A percentile compares a stretch with the other conserved stretches of the same genome.
Evolutionary conservation across 495 filamentous ascomycete species (phyloP).

Genomic region (Lasiosphaeria miniovina): DNA sequence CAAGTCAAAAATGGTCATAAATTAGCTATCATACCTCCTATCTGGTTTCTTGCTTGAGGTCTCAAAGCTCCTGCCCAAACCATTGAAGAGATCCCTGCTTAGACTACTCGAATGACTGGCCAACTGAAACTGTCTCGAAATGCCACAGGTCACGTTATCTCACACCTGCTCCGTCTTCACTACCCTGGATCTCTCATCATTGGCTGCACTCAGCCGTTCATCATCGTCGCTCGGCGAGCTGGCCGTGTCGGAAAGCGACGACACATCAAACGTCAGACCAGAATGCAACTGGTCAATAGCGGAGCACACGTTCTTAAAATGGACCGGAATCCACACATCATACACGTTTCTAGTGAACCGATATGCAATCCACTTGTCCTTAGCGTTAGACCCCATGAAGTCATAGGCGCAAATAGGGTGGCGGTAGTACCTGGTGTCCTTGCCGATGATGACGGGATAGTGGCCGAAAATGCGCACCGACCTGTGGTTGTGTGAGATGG

Average conservation of each 20-base stretch:
- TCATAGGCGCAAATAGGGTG: conserved; percentile 12
- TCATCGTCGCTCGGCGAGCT: too few relatives aligned
- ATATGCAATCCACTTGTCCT: conserved; percentile 20
- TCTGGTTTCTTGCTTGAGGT: too few relatives aligned
- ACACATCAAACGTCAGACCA: conserved; percentile 24
- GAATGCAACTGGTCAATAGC: conserved; percentile 38
- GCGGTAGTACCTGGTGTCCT: conserved; percentile 13
- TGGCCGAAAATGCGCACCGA: conserved; percentile 39
- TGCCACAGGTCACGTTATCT: too few relatives aligned
- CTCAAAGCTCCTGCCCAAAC: too few relatives aligned
- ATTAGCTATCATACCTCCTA: too few relatives aligned
- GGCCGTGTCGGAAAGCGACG: not conserved
- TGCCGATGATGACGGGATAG: conserved; percentile 23
- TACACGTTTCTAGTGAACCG: conserved; percentile 37
- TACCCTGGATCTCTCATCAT: too few relatives aligned
- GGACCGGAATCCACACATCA: conserved; percentile 37
- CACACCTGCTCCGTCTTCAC: too few relatives aligned
- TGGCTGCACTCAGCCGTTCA: too few relatives aligned
- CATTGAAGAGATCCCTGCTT: too few relatives aligned
- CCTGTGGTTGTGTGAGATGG: conserved; percentile 43
- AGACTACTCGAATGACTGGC: too few relatives aligned
- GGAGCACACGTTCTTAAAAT: conserved; percentile 40
- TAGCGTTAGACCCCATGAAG: conserved; percentile 1
- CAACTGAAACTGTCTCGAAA: too few relatives aligned
- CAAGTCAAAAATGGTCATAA: too few relatives aligned